These are phyloP conservation scores for Ophiostoma pallidulum DNA, from an alignment of 2,329 filamentous ascomycete genomes.

Conservation along the genomic window DNA sequence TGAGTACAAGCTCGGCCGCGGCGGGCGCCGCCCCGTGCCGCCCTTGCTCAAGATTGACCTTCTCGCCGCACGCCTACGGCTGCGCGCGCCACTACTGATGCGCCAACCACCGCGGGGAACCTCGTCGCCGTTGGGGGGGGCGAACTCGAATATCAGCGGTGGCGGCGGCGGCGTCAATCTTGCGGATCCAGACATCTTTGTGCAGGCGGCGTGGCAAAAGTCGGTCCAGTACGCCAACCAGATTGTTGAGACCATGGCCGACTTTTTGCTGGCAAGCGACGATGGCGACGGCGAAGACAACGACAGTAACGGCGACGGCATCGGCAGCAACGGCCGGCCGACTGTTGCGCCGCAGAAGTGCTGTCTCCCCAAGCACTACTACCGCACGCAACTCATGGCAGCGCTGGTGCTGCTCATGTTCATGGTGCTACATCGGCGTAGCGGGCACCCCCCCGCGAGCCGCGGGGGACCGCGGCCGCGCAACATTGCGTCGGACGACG, in stretches of 20 bases:
- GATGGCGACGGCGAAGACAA: no score
- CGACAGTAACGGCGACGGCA: no score
- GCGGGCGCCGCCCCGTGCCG: neutral
- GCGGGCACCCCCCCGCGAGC: no score
- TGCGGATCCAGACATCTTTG: neutral
- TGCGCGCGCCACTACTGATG: neutral
- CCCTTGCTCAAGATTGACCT: neutral
- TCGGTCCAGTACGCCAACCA: neutral
- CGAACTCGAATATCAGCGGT: no score
- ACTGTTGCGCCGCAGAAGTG: neutral
- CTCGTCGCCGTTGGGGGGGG: neutral
- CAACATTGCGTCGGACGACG: neutral
- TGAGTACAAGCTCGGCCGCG: neutral
- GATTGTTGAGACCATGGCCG: neutral
- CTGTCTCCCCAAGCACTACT: slow-evolving; percentile 4
- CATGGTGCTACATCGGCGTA: neutral
- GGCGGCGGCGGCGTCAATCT: neutral
- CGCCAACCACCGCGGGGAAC: neutral
- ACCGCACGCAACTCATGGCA: neutral
- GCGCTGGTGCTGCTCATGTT: neutral
- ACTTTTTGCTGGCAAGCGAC: no score
- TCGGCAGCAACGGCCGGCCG: neutral
- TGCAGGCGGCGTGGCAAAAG: neutral
- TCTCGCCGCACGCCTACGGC: neutral
- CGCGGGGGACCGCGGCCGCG: no score